A percentile compares a stretch with the other conserved stretches of the same genome.
Conservation (phyloP, 495 filamentous ascomycete genomes). For the Hypoxylon lenormandii region DNA sequence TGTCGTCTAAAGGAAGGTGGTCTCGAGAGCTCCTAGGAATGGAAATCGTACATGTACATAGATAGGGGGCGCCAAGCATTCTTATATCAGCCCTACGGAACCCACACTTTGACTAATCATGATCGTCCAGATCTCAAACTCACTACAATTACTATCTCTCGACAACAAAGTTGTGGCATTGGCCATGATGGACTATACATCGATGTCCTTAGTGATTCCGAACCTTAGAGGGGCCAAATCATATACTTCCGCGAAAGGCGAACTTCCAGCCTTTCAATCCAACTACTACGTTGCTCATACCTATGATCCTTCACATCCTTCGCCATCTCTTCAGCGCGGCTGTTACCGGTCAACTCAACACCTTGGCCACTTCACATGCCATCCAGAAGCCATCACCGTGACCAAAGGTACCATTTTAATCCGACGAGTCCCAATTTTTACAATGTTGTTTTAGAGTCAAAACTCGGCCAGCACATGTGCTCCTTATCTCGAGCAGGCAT, state of each 20-base stretch:
- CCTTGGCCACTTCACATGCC: too few relatives aligned
- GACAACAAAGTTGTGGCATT: neutral
- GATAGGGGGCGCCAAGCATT: slow-evolving; percentile 30
- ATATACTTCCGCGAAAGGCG: too few relatives aligned
- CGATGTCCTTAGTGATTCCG: too few relatives aligned
- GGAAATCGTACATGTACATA: neutral
- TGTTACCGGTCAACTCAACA: too few relatives aligned
- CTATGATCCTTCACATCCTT: too few relatives aligned
- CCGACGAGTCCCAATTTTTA: neutral
- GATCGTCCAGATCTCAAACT: slow-evolving; percentile 18
- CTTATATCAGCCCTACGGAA: slow-evolving; percentile 39
- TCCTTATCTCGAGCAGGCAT: neutral
- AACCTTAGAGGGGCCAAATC: too few relatives aligned
- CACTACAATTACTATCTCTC: neutral
- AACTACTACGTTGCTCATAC: too few relatives aligned
- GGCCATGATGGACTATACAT: too few relatives aligned
- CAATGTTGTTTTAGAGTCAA: neutral
- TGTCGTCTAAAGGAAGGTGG: neutral
- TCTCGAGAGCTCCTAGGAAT: slow-evolving; percentile 1
- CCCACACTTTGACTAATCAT: slow-evolving; percentile 32
- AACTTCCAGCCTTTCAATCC: too few relatives aligned
- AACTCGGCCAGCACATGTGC: neutral
- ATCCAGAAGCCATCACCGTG: too few relatives aligned
- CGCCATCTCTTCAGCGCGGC: too few relatives aligned
- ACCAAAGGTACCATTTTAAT: too few relatives aligned